Percentiles rank a stretch among this genome's conserved stretches.
Conservation (phyloP, 371 early-diverging fungal species). For the Saksenaea vasiformis region DNA sequence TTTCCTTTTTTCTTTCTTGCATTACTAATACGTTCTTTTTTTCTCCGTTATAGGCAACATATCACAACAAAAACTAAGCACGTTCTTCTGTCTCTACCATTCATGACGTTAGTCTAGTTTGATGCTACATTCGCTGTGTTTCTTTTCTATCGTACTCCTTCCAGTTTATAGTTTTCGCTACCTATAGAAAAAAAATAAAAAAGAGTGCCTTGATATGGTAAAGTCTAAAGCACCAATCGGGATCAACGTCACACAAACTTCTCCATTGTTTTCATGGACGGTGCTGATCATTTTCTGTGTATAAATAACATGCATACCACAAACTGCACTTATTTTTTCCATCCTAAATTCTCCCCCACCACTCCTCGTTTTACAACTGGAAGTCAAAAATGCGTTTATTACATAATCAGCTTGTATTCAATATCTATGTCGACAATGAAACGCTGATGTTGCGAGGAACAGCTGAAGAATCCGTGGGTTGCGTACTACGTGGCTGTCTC, state of each 20-base stretch:
- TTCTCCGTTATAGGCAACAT: neutral
- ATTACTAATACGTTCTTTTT: neutral
- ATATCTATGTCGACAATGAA: slow-evolving; percentile 12
- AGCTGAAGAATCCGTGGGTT: slow-evolving; percentile 38
- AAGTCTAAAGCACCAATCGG: slow-evolving; percentile 2
- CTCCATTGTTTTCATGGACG: neutral
- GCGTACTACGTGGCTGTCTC: slow-evolving; percentile 33
- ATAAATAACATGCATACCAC: neutral
- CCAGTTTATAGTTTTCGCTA: slow-evolving; percentile 13
- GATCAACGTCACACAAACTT: neutral
- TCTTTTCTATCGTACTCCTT: neutral
- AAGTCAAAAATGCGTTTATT: neutral
- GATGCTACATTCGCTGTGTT: neutral
- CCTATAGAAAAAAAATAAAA: slow-evolving; percentile 8
- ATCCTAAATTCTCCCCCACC: neutral
- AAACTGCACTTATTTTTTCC: neutral
- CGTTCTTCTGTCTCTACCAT: neutral
- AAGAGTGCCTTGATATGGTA: neutral
- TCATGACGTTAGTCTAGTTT: neutral
- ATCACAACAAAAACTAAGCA: neutral
- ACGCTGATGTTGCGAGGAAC: slow-evolving; percentile 28
- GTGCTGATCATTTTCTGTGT: neutral
- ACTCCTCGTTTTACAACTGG: no score
- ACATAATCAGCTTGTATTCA: neutral
- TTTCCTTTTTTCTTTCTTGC: neutral